Evolutionary conservation across 2,329 filamentous ascomycete species (phyloP).

Genomic region (Verticillium zaregamsianum): DNA sequence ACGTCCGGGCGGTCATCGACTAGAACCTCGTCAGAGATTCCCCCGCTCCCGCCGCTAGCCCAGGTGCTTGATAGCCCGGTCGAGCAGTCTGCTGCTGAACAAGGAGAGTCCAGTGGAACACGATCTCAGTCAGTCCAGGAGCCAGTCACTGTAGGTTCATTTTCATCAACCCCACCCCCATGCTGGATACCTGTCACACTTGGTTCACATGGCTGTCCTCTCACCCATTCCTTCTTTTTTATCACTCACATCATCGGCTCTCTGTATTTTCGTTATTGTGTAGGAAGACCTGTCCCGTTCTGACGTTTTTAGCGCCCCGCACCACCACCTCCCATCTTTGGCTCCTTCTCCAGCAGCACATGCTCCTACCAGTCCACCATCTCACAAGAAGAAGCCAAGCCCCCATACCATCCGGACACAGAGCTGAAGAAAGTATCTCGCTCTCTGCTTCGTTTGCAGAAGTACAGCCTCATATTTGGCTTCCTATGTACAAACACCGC

Average conservation of each 20-base stretch:
- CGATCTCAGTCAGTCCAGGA: not conserved
- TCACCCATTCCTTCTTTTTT: too few relatives aligned
- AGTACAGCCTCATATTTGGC: constrained; percentile 32
- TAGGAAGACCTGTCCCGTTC: not conserved
- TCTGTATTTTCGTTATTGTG: not conserved
- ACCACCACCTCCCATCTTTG: not conserved
- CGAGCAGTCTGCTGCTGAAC: not conserved
- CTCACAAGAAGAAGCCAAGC: constrained; percentile 32
- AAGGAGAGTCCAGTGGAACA: not conserved
- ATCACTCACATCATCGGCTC: too few relatives aligned
- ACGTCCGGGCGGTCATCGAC: not conserved
- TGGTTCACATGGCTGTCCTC: too few relatives aligned
- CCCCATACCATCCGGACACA: constrained; percentile 32
- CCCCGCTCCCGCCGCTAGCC: not conserved
- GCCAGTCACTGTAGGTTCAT: not conserved
- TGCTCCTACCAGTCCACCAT: constrained; percentile 30
- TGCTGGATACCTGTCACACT: too few relatives aligned
- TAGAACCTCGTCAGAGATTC: not conserved
- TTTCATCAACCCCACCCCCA: not conserved
- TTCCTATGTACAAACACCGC: constrained; percentile 26
- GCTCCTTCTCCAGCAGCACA: constrained; percentile 21
- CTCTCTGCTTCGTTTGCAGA: constrained; percentile 30
- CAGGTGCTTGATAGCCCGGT: not conserved
- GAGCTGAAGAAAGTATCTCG: constrained; percentile 34
- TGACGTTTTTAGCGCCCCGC: not conserved